A percentile compares a stretch with the other conserved stretches of the same genome.
Conservation (phyloP, 345 rosid genomes). For the Eutrema heterophyllum region DNA sequence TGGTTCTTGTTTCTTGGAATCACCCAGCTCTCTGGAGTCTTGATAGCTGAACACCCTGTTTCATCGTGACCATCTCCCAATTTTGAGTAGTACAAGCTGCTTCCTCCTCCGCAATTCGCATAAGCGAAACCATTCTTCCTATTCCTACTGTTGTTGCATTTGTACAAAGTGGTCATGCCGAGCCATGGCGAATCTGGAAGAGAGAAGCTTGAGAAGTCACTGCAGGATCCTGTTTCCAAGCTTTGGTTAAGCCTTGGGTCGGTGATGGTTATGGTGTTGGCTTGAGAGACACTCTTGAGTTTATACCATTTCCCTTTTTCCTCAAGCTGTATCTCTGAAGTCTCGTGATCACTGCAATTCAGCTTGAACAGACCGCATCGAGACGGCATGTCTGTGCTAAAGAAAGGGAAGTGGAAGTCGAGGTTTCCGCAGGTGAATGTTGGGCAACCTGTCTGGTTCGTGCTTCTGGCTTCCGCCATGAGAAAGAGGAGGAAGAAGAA, state of each 20-base stretch:
- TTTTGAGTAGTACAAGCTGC: not conserved
- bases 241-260: constrained; percentile 11
- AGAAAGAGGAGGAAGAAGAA: constrained; percentile 1
- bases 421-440: constrained; percentile 32
- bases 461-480: not conserved
- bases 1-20: not conserved
- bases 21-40: constrained; percentile 7
- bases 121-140: not conserved
- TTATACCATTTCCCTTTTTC: constrained; percentile 17
- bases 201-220: constrained; percentile 26
- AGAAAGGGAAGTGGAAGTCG: constrained; percentile 25
- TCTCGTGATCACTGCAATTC: constrained; percentile 10
- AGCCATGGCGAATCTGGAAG: constrained; percentile 32
- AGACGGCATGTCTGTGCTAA: not conserved
- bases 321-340: constrained; percentile 31
- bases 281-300: constrained; percentile 30
- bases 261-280: constrained; percentile 12
- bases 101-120: constrained; percentile 9
- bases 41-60: constrained; percentile 29
- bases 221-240: constrained; percentile 10
- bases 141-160: constrained; percentile 13
- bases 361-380: constrained; percentile 30
- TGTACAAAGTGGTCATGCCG: constrained; percentile 7
- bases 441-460: not conserved
- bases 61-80: not conserved